These are phyloP conservation scores for Thalassiosira hispida DNA, from an alignment of 352 stramenopile genomes.

Conservation along the genomic window DNA sequence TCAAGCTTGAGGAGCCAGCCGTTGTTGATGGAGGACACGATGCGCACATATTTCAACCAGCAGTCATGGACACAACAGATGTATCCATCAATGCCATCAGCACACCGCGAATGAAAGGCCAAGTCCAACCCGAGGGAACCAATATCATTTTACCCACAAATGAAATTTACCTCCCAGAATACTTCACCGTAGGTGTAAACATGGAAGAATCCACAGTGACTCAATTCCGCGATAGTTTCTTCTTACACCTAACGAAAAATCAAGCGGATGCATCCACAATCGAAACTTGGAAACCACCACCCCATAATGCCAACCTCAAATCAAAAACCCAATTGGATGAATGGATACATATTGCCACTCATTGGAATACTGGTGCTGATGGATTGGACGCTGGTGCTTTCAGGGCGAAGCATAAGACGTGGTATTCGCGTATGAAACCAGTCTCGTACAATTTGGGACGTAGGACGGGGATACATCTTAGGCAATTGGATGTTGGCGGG, in stretches of 20 bases:
- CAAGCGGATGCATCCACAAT: slow-evolving; percentile 1
- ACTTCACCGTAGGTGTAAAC: background rate
- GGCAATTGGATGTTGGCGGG: slow-evolving; percentile 1
- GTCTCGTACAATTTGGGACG: slow-evolving; percentile 33
- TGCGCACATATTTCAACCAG: background rate
- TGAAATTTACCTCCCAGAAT: background rate
- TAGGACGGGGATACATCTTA: slow-evolving; percentile 46
- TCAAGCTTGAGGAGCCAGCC: too few species aligned
- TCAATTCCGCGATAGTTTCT: slow-evolving; percentile 28
- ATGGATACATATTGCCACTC: slow-evolving; percentile 43
- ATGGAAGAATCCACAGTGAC: background rate
- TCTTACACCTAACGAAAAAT: slow-evolving; percentile 18
- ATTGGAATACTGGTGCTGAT: slow-evolving; percentile 43
- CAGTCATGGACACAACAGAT: background rate
- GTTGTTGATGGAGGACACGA: too few species aligned
- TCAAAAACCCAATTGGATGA: slow-evolving; percentile 28
- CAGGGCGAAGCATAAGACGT: slow-evolving; percentile 42
- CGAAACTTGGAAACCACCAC: slow-evolving; percentile 8
- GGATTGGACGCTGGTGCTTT: slow-evolving; percentile 38
- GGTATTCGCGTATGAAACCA: slow-evolving; percentile 49
- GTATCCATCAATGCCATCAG: background rate
- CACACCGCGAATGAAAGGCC: background rate
- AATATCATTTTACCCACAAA: background rate
- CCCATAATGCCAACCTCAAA: slow-evolving; percentile 44
- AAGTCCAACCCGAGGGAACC: background rate